Base-by-base conservation (phyloP, 495 filamentous ascomycete species). In the Penicillium antarcticum region DNA sequence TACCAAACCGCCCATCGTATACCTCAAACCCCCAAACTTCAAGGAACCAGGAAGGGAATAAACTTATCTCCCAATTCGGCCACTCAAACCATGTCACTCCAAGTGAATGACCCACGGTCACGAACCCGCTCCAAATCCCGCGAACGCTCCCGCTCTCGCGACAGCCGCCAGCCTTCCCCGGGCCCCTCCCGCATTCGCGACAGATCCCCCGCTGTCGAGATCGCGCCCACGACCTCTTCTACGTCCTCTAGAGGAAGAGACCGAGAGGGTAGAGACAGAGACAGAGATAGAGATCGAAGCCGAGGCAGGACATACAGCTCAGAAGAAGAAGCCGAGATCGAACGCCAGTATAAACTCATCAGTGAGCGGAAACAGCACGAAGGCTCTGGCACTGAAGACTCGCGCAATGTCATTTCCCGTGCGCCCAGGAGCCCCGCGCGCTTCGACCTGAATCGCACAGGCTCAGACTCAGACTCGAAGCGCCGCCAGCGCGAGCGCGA, bases 91-190 rank as follows among this genome's bases (percentile, higher is more conserved):
- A 71, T 69, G 68, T 74, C 81, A 43, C 75, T 87, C 36, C 72
- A 80, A 47, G 80, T 83, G 50, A 71, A 79, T 56, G 76, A 84
- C 58, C 67, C 75, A 67, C 77, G 79, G 58, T 81, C 80, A 53
- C 80, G 81, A 52, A 80, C 72, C 45, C 80, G 83, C 48, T 83
- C 80, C 58, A 83, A 77, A 42, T 86, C 84, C 11, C 72, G 73
- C 48, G 66, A 77, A 31, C 75, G 74, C 43, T 77, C 78, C 38
- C 68, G 70, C 48, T 79, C 75, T 60, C 75, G 77, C 63, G 74
- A 80, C 57, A 65, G 51, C 41, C 69, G 72, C 45, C 49, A 63
- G 10, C 69, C 73, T 7, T 71, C 72, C 12, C 62, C 55, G 7
- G 55, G 40, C 16, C 56, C 56, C 45, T 47, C 57, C 13, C 56